A percentile compares a stretch with the other conserved stretches of the same genome.
These are phyloP conservation scores for Chrysosporium queenslandicum DNA, from an alignment of 2,329 filamentous ascomycete species.

Conservation along the genomic window DNA sequence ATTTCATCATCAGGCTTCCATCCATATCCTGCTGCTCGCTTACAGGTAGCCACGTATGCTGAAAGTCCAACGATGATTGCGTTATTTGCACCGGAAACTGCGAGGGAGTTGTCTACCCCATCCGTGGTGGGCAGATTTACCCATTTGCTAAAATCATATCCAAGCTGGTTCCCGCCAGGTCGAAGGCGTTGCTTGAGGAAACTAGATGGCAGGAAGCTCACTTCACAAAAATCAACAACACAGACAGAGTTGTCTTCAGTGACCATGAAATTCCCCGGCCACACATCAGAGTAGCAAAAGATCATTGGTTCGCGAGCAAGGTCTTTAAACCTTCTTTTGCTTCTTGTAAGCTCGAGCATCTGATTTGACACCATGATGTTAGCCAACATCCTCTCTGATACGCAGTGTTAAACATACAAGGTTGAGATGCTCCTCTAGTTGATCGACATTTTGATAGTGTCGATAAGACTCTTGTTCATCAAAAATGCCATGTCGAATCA, in stretches of 20 bases:
- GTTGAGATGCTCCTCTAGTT: slow-evolving; percentile 19
- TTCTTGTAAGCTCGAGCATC: slow-evolving; percentile 13
- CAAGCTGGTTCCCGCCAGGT: neutral
- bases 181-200: slow-evolving; percentile 4
- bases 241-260: slow-evolving; percentile 12
- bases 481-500: slow-evolving; percentile 13
- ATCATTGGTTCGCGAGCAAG: slow-evolving; percentile 18
- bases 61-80: neutral
- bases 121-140: slow-evolving; percentile 6
- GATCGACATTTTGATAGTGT: slow-evolving; percentile 16
- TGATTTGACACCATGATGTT: neutral
- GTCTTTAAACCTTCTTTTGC: slow-evolving; percentile 2
- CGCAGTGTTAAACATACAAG: slow-evolving; percentile 10
- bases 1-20: neutral
- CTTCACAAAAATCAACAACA: slow-evolving; percentile 16
- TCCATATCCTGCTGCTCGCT: neutral
- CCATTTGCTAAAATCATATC: neutral
- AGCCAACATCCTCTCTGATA: neutral
- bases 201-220: slow-evolving; percentile 19
- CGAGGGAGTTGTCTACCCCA: slow-evolving; percentile 4
- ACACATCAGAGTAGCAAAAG: slow-evolving; percentile 18
- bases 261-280: slow-evolving; percentile 18
- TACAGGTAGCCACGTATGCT: neutral
- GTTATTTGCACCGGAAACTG: neutral
- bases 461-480: slow-evolving; percentile 7